Evolutionary conservation across 2,329 filamentous ascomycete species (phyloP).

Genomic region (Acrocalymma vagum): DNA sequence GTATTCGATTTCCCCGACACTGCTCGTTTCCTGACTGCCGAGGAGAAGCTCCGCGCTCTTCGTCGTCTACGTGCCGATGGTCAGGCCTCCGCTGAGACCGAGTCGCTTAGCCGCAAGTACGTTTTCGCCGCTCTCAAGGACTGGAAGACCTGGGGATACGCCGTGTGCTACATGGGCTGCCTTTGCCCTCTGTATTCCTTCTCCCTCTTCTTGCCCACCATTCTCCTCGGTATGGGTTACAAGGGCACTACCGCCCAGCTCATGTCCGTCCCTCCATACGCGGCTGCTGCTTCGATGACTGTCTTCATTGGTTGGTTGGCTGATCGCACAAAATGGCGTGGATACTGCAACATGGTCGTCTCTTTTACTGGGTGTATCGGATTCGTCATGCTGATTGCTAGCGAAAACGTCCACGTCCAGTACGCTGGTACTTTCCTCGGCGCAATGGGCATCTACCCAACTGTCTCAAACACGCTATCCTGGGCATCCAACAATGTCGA

Average conservation of each 20-base stretch:
- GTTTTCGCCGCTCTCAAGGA: constrained; percentile 56
- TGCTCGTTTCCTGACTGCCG: constrained; percentile 63
- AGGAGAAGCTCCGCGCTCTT: constrained; percentile 65
- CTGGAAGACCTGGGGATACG: constrained; percentile 60
- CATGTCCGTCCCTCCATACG: constrained; percentile 80
- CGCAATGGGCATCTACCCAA: constrained; percentile 87
- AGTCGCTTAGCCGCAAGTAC: constrained; percentile 42
- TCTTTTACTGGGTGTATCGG: constrained; percentile 77
- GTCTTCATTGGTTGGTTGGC: constrained; percentile 76
- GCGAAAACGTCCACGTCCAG: constrained; percentile 70
- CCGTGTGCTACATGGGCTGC: constrained; percentile 72
- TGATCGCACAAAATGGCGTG: constrained; percentile 76
- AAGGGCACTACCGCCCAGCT: constrained; percentile 72
- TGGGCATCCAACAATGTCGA: constrained; percentile 92
- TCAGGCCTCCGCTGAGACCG: constrained; percentile 69
- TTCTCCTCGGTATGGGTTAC: constrained; percentile 59
- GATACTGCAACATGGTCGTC: constrained; percentile 79
- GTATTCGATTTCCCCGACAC: constrained; percentile 71
- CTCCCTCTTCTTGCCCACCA: constrained; percentile 57
- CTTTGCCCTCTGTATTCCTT: constrained; percentile 52
- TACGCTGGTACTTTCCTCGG: constrained; percentile 88
- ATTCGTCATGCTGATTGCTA: constrained; percentile 80
- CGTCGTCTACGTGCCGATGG: constrained; percentile 73
- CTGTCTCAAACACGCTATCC: constrained; percentile 84
- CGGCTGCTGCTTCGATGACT: constrained; percentile 73